These are phyloP conservation scores for Calonectria montana DNA, from an alignment of 2,329 filamentous ascomycete species.

Conservation along the genomic window DNA sequence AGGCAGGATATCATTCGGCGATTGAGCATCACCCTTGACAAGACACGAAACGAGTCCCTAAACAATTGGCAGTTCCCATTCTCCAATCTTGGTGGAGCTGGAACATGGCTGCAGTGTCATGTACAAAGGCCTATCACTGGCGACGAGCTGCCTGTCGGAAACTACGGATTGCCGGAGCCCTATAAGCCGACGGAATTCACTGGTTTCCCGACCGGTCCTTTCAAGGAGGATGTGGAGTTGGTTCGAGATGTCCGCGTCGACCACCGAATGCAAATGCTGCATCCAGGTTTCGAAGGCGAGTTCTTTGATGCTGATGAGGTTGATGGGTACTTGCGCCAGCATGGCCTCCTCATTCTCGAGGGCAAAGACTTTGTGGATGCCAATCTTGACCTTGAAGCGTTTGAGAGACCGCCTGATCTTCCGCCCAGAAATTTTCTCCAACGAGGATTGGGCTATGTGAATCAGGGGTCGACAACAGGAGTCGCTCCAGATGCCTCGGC, in stretches of 20 bases:
- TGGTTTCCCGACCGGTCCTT: constrained; percentile 60
- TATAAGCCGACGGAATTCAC: constrained; percentile 38
- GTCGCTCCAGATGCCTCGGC: constrained; percentile 17
- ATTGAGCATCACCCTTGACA: constrained; percentile 49
- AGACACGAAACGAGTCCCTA: constrained; percentile 56
- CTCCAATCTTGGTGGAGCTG: constrained; percentile 74
- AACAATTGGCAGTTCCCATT: constrained; percentile 71
- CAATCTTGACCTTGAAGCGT: constrained; percentile 61
- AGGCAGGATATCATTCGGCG: constrained; percentile 59
- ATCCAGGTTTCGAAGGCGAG: constrained; percentile 75
- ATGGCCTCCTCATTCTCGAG: constrained; percentile 72
- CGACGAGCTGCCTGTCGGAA: constrained; percentile 45
- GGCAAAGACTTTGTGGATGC: constrained; percentile 70
- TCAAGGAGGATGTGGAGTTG: constrained; percentile 52
- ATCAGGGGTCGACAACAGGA: neutral
- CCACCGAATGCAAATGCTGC: constrained; percentile 61
- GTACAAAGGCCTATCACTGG: constrained; percentile 2
- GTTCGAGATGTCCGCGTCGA: constrained; percentile 57
- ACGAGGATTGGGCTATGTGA: constrained; percentile 27
- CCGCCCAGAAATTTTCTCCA: neutral
- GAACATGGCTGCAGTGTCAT: constrained; percentile 67
- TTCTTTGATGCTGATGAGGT: constrained; percentile 85
- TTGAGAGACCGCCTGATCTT: constrained; percentile 40
- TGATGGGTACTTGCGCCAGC: constrained; percentile 75
- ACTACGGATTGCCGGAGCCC: constrained; percentile 48